Percentiles rank a stretch among this genome's conserved stretches.
phyloP scores from a whole-genome alignment of 1,284 basidiomycete species.

The Ceratobasidium sp. region DNA sequence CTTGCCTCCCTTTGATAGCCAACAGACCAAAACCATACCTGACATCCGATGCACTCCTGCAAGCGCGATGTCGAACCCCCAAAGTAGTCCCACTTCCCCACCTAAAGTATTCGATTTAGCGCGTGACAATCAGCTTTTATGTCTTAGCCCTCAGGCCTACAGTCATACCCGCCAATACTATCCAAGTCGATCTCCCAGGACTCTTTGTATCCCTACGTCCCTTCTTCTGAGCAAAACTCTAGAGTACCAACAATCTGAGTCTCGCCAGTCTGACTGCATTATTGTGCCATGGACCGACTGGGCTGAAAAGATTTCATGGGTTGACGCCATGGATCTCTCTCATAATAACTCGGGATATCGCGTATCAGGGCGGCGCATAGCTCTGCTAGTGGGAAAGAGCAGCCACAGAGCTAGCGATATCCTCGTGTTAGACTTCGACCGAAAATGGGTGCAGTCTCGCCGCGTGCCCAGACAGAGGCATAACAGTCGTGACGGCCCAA shows the following conservation, averaged over 20 bases:
- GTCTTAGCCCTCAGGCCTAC: neutral
- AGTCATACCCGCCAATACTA: neutral
- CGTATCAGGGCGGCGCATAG: too few relatives aligned
- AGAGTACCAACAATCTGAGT: neutral
- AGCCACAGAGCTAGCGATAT: too few relatives aligned
- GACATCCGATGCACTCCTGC: neutral
- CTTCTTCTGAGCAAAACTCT: neutral
- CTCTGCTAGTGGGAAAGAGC: too few relatives aligned
- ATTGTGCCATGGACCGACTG: too few relatives aligned
- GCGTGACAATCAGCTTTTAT: neutral
- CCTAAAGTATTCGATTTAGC: constrained; percentile 2
- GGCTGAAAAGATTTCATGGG: neutral
- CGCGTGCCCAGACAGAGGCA: neutral
- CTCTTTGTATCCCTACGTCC: neutral
- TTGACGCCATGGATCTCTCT: too few relatives aligned
- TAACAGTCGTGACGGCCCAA: neutral
- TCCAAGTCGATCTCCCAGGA: neutral
- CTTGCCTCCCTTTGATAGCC: neutral
- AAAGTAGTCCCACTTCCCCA: too few relatives aligned
- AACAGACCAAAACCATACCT: neutral
- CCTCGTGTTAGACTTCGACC: too few relatives aligned
- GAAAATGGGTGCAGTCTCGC: neutral
- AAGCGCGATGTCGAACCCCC: neutral
- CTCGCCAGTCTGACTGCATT: neutral
- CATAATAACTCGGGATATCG: too few relatives aligned